Evolutionary conservation across 2,329 filamentous ascomycete genomes (phyloP).

Genomic region (Ploettnerulaceae sp.): DNA sequence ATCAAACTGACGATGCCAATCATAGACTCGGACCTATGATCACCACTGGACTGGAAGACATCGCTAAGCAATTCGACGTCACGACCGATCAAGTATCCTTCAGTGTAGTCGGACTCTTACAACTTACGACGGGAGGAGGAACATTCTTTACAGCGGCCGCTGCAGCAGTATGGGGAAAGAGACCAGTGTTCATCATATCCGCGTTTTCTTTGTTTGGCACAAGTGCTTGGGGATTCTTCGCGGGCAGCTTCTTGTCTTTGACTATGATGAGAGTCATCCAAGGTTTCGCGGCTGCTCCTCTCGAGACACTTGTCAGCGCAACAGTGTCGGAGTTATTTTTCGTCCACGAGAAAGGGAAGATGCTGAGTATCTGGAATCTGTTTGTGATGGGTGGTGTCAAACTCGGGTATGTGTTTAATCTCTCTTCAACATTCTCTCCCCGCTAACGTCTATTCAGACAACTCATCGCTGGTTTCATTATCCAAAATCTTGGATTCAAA

Average conservation of each 20-base stretch:
- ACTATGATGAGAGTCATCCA: conserved; percentile 34
- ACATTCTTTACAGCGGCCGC: conserved; percentile 41
- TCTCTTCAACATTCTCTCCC: background rate
- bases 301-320: conserved; percentile 34
- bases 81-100: conserved; percentile 37
- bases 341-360: conserved; percentile 40
- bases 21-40: conserved; percentile 39
- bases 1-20: conserved; percentile 2
- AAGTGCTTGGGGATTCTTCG: conserved; percentile 39
- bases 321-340: conserved; percentile 43
- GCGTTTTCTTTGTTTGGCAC: conserved; percentile 35
- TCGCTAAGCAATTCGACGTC: conserved; percentile 36
- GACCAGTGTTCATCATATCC: conserved; percentile 32
- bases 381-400: conserved; percentile 31
- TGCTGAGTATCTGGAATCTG: conserved; percentile 29
- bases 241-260: conserved; percentile 36
- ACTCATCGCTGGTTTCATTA: conserved; percentile 39
- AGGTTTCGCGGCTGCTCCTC: conserved; percentile 29
- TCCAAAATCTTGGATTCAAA: conserved; percentile 35
- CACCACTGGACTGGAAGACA: conserved; percentile 35
- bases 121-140: conserved; percentile 38
- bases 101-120: conserved; percentile 33
- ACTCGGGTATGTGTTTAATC: conserved; percentile 23
- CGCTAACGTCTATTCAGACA: conserved; percentile 32
- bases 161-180: conserved; percentile 35